These are phyloP conservation scores for Lachancea nothofagi DNA, from an alignment of 805 yeast species.

Conservation along the genomic window DNA sequence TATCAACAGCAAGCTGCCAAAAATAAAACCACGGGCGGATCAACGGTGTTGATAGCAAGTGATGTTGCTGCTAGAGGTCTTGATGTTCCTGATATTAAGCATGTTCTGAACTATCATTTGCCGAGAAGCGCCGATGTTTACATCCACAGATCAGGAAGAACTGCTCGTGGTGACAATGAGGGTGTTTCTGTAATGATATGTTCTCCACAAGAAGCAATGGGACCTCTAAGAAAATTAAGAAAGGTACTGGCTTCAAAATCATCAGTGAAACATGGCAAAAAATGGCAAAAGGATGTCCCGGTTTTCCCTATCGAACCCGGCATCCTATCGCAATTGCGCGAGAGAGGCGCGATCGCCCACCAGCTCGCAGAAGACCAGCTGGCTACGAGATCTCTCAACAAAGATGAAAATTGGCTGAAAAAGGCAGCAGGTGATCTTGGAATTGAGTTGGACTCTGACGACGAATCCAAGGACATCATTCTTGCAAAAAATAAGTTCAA, in stretches of 20 bases:
- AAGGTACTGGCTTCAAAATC: conserved; percentile 42
- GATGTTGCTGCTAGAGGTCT: conserved; percentile 98
- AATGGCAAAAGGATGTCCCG: conserved; percentile 53
- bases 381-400: conserved; percentile 51
- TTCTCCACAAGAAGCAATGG: conserved; percentile 89
- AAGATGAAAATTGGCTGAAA: conserved; percentile 75
- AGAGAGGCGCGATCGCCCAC: conserved; percentile 62
- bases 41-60: conserved; percentile 78
- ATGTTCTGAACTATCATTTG: conserved; percentile 91
- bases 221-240: conserved; percentile 74
- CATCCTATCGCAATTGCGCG: conserved; percentile 62
- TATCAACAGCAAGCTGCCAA: conserved; percentile 50
- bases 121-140: conserved; percentile 93
- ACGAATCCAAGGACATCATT: conserved; percentile 48
- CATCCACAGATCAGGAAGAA: conserved; percentile 94
- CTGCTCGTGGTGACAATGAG: conserved; percentile 90
- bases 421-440: conserved; percentile 94
- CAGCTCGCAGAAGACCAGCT: conserved; percentile 70
- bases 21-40: conserved; percentile 38
- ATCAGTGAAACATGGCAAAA: conserved; percentile 29
- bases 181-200: conserved; percentile 95
- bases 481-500: conserved; percentile 57
- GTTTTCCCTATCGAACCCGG: conserved; percentile 73
- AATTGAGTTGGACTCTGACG: conserved; percentile 59
- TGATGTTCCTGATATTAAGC: conserved; percentile 85